These are phyloP conservation scores for Eimeria maxima DNA, from an alignment of 169 alveolate genomes.

Conservation along the genomic window DNA sequence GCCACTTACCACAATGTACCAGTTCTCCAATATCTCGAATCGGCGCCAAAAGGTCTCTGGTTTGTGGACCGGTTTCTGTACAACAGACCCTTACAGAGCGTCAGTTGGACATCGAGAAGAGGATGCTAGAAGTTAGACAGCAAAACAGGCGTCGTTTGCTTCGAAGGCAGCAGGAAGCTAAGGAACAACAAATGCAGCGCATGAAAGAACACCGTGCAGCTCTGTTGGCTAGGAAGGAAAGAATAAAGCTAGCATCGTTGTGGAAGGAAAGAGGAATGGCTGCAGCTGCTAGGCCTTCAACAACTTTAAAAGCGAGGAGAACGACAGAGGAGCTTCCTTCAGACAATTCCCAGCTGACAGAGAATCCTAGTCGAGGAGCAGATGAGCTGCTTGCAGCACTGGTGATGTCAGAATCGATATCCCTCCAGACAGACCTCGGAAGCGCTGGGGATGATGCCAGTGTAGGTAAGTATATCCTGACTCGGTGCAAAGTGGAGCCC, in stretches of 20 bases:
- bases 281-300: constrained; percentile 57
- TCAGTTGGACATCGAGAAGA: constrained; percentile 46
- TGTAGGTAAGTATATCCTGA: constrained; percentile 19
- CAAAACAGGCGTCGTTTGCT: constrained; percentile 62
- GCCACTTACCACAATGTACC: background rate
- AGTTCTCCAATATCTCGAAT: background rate
- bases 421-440: constrained; percentile 31
- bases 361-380: constrained; percentile 34
- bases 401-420: constrained; percentile 66
- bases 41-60: background rate
- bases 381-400: constrained; percentile 53
- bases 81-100: constrained; percentile 60
- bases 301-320: background rate
- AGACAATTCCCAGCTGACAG: background rate
- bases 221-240: constrained; percentile 50
- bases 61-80: constrained; percentile 72
- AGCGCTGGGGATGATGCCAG: background rate
- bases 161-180: constrained; percentile 69
- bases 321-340: background rate
- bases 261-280: constrained; percentile 78
- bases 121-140: constrained; percentile 62
- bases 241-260: constrained; percentile 39
- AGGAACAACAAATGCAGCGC: constrained; percentile 52
- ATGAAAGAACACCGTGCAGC: constrained; percentile 62
- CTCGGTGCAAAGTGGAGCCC: background rate